Percentiles rank a stretch among this genome's conserved stretches.
Conservation (phyloP, 768 basidiomycete genomes). For the Pleurotus cornucopiae region DNA sequence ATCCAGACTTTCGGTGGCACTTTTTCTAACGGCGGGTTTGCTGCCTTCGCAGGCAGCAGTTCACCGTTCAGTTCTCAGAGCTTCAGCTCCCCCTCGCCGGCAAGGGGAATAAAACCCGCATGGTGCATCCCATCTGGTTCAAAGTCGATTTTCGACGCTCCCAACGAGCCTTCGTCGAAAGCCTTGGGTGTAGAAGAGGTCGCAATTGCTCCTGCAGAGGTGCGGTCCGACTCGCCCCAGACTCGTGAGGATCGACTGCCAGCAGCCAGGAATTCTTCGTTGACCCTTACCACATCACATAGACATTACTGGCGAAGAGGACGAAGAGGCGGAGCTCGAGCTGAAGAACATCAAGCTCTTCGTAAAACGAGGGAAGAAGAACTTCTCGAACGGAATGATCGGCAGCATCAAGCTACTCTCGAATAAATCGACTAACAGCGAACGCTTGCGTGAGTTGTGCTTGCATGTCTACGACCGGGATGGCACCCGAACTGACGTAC, state of each 20-base stretch:
- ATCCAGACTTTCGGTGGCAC: no score
- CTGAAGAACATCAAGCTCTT: slow-evolving; percentile 61
- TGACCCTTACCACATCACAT: not conserved
- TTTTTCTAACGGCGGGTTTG: slow-evolving; percentile 25
- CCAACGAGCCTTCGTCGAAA: not conserved
- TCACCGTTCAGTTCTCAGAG: slow-evolving; percentile 28
- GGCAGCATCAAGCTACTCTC: slow-evolving; percentile 60
- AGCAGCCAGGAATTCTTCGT: not conserved
- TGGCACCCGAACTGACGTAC: not conserved
- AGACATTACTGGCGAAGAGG: slow-evolving; percentile 64
- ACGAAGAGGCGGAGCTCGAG: slow-evolving; percentile 51
- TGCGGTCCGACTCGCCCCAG: slow-evolving; percentile 3
- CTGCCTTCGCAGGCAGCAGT: slow-evolving; percentile 29
- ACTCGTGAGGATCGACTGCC: slow-evolving; percentile 1
- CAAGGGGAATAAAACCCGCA: slow-evolving; percentile 13
- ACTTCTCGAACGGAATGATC: slow-evolving; percentile 56
- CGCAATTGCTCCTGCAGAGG: slow-evolving; percentile 12
- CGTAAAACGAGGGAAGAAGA: slow-evolving; percentile 48
- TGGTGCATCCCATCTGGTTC: slow-evolving; percentile 12
- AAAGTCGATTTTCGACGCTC: not conserved
- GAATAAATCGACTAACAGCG: slow-evolving; percentile 33
- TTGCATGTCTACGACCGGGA: slow-evolving; percentile 5
- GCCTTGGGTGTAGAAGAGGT: not conserved
- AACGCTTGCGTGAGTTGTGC: slow-evolving; percentile 41
- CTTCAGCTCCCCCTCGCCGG: slow-evolving; percentile 10